phyloP scores from a whole-genome alignment of 2,329 filamentous ascomycete species.

The Calonectria hongkongensis region DNA sequence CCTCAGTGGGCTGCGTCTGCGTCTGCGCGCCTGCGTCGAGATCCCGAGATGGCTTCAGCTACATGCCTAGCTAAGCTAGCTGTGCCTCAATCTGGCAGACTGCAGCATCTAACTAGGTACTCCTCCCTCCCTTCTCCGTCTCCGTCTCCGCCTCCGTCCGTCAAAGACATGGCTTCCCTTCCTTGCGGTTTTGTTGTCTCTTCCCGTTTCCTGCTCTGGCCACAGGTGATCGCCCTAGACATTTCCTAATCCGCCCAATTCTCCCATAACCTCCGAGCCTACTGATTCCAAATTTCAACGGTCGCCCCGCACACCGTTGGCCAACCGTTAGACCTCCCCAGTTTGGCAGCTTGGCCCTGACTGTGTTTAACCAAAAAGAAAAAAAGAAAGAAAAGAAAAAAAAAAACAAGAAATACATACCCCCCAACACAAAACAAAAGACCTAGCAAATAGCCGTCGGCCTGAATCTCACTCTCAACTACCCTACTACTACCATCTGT shows the following conservation, averaged over 20 bases:
- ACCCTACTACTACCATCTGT: too few relatives aligned
- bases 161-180: conserved; percentile 32
- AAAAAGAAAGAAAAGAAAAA: neutral
- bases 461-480: too few relatives aligned
- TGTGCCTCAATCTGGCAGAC: conserved; percentile 24
- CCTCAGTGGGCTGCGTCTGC: too few relatives aligned
- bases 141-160: too few relatives aligned
- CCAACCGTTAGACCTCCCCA: conserved; percentile 15
- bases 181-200: conserved; percentile 29
- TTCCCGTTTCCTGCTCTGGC: conserved; percentile 8
- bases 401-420: too few relatives aligned
- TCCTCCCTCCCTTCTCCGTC: neutral
- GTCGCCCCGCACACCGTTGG: conserved; percentile 4
- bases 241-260: conserved; percentile 35
- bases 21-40: too few relatives aligned
- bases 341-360: neutral
- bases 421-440: too few relatives aligned
- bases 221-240: conserved; percentile 29
- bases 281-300: conserved; percentile 15
- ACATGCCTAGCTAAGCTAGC: neutral
- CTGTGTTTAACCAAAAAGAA: neutral
- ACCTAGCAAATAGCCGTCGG: too few relatives aligned
- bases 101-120: neutral
- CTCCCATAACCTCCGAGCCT: conserved; percentile 20
- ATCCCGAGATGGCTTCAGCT: neutral